Evolutionary conservation across 805 yeast species (phyloP).

Genomic region (Starmerella khaoyaiensis): DNA sequence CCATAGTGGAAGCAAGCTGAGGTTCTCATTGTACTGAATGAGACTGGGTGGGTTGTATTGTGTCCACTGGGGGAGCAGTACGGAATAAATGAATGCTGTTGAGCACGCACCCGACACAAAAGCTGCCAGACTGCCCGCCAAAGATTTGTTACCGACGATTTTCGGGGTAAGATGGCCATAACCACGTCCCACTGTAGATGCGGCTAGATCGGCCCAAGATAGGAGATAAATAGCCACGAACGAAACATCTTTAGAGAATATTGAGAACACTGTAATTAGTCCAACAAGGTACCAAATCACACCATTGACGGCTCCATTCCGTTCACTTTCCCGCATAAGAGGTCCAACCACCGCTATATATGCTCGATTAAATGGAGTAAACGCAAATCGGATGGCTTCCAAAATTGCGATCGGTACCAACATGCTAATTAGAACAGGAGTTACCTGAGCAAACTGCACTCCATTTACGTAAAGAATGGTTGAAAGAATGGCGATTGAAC

Average conservation of each 20-base stretch:
- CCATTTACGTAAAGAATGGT: constrained; percentile 58
- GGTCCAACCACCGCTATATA: constrained; percentile 64
- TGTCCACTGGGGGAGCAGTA: constrained; percentile 51
- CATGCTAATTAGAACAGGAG: constrained; percentile 43
- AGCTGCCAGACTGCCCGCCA: constrained; percentile 88
- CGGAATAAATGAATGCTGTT: constrained; percentile 59
- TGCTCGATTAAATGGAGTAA: constrained; percentile 46
- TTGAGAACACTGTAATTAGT: constrained; percentile 50
- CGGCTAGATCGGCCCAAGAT: constrained; percentile 97
- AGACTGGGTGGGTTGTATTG: constrained; percentile 43
- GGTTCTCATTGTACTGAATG: constrained; percentile 51
- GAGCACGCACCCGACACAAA: constrained; percentile 55
- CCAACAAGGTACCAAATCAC: constrained; percentile 81
- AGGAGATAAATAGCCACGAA: constrained; percentile 63
- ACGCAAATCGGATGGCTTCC: constrained; percentile 56
- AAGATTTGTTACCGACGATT: constrained; percentile 57
- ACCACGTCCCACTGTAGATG: constrained; percentile 81
- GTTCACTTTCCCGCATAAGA: constrained; percentile 74
- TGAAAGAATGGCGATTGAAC: constrained; percentile 76
- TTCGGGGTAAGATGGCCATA: constrained; percentile 77
- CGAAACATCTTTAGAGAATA: constrained; percentile 69
- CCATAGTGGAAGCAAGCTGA: constrained; percentile 44
- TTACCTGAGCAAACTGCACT: constrained; percentile 41
- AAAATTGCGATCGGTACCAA: constrained; percentile 45
- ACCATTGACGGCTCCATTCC: constrained; percentile 52